Conservation (phyloP, 345 rosid species). For the Clarkia xantiana region DNA sequence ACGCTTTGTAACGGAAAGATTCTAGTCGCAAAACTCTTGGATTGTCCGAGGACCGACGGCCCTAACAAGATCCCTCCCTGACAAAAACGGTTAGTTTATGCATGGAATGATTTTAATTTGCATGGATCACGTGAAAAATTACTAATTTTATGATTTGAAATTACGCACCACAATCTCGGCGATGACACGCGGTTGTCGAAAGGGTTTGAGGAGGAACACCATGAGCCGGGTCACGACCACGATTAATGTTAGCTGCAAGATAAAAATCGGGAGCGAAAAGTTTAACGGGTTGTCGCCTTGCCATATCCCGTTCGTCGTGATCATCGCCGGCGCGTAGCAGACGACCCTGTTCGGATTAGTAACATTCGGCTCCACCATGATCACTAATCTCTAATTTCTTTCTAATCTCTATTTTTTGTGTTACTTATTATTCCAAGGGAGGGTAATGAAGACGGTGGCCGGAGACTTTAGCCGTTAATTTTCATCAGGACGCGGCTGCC, state of each 20-base stretch:
- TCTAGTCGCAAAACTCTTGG: conserved; percentile 16
- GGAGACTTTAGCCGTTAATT: too few species aligned
- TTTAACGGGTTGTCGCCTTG: conserved; percentile 95
- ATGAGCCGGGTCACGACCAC: conserved; percentile 58
- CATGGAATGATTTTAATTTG: too few species aligned
- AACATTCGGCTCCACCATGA: conserved; percentile 2
- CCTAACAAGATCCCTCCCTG: conserved; percentile 84
- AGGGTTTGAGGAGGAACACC: conserved; percentile 59
- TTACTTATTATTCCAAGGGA: too few species aligned
- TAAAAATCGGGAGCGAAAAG: conserved; percentile 82
- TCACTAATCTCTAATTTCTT: too few species aligned
- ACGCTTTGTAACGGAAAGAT: conserved; percentile 76
- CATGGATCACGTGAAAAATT: too few species aligned
- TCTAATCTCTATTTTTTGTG: too few species aligned
- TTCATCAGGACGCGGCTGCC: too few species aligned
- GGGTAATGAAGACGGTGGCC: too few species aligned
- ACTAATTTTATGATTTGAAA: too few species aligned
- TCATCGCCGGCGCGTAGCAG: conserved; percentile 83
- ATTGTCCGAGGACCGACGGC: conserved; percentile 65
- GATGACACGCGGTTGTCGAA: conserved; percentile 85
- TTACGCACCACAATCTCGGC: conserved; percentile 75
- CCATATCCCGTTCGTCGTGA: conserved; percentile 93
- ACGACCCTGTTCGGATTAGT: conserved; percentile 29
- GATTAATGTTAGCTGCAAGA: conserved; percentile 63
- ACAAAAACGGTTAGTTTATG: too few species aligned